A percentile compares a stretch with the other conserved stretches of the same genome.
These are phyloP conservation scores for Solanum commersonii DNA, from an alignment of 257 asterid species.

Conservation along the genomic window DNA sequence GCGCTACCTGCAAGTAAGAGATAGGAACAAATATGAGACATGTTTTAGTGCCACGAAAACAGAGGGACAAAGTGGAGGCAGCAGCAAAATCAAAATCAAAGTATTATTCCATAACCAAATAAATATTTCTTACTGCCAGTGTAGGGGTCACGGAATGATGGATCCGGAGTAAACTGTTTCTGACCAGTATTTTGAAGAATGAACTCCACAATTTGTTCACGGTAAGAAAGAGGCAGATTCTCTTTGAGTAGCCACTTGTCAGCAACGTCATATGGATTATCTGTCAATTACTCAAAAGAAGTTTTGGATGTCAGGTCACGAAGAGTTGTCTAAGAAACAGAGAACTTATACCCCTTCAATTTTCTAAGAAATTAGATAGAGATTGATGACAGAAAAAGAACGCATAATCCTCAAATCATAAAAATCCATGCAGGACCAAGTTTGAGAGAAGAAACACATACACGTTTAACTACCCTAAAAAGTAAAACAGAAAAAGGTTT, in stretches of 20 bases:
- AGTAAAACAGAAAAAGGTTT: neutral
- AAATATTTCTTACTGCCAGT: slow-evolving; percentile 71
- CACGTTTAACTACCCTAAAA: neutral
- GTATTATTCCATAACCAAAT: neutral
- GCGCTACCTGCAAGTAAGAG: slow-evolving; percentile 63
- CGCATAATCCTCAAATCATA: neutral
- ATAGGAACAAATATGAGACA: neutral
- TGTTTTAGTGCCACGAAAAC: neutral
- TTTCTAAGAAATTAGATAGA: neutral
- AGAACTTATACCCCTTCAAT: neutral
- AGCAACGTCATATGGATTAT: slow-evolving; percentile 84
- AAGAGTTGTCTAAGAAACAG: neutral
- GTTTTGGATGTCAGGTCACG: neutral
- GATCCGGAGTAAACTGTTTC: slow-evolving; percentile 62
- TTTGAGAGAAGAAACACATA: too few relatives aligned
- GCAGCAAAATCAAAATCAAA: neutral
- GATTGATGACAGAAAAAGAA: neutral
- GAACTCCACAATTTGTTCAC: slow-evolving; percentile 91
- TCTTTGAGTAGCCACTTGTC: slow-evolving; percentile 94
- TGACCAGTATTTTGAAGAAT: slow-evolving; percentile 83
- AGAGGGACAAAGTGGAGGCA: neutral
- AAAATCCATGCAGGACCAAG: neutral
- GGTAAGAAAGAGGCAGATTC: slow-evolving; percentile 79
- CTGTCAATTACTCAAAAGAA: slow-evolving; percentile 32
- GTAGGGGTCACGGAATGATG: slow-evolving; percentile 78